Evolutionary conservation across 2,329 filamentous ascomycete genomes (phyloP).

Genomic region (Trichoderma sp.): DNA sequence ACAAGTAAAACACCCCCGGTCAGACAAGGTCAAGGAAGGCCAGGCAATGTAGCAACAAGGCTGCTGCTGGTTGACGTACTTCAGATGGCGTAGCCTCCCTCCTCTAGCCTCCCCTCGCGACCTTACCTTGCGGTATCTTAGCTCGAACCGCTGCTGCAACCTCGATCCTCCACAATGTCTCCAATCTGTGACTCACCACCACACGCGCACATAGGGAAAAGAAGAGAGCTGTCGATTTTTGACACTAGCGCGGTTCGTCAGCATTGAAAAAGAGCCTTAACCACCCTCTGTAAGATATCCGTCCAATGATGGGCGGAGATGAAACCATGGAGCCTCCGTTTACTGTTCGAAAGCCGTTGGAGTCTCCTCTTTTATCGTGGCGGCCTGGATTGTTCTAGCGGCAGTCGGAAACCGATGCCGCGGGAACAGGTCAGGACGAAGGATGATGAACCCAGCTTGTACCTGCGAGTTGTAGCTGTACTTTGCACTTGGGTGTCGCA

Average conservation of each 20-base stretch:
- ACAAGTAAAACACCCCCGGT: too few species aligned
- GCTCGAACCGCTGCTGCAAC: not conserved
- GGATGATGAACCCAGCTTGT: too few species aligned
- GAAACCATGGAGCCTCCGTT: not conserved
- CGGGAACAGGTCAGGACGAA: not conserved
- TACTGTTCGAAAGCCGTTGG: not conserved
- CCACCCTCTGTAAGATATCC: not conserved
- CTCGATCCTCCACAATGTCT: not conserved
- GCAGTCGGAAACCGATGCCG: not conserved
- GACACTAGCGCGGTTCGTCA: not conserved
- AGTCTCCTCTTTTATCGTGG: not conserved
- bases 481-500: not conserved
- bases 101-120: too few species aligned
- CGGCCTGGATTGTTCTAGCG: not conserved
- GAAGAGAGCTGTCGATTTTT: not conserved
- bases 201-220: too few species aligned
- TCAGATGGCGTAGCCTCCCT: too few species aligned
- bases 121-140: too few species aligned
- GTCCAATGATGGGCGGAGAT: not conserved
- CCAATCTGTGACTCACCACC: conserved; percentile 22
- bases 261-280: not conserved
- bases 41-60: not conserved
- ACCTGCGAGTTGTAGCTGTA: not conserved
- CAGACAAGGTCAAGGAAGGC: too few species aligned
- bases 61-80: conserved; percentile 22